Percentiles rank a stretch among this genome's conserved stretches.
Conservation (phyloP, 257 asterid species). For the Solanum ossicruentum region DNA sequence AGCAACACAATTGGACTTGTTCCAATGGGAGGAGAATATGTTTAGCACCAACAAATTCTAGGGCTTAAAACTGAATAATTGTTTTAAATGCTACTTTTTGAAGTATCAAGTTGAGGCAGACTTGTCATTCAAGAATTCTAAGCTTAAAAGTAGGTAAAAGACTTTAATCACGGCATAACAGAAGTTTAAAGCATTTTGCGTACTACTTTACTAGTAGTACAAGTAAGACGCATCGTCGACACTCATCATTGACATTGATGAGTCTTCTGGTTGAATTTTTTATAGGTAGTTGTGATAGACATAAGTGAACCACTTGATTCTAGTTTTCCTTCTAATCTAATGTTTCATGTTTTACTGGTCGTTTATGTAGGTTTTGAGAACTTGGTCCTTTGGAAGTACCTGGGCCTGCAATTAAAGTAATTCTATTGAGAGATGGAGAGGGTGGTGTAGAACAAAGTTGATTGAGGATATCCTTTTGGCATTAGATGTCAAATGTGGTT, state of each 20-base stretch:
- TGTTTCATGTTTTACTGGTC: not conserved
- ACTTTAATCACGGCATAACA: not conserved
- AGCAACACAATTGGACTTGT: not conserved
- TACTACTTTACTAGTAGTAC: not conserved
- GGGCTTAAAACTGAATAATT: not conserved
- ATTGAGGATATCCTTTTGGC: not conserved
- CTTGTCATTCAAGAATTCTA: not conserved
- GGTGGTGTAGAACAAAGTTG: not conserved
- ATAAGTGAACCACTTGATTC: not conserved
- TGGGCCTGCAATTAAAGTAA: not conserved
- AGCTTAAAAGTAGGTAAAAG: not conserved
- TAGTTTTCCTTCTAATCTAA: not conserved
- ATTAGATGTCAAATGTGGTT: not conserved
- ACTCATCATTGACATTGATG: not conserved
- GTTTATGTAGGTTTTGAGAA: not conserved
- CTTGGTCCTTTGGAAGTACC: not conserved
- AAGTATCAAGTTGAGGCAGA: not conserved
- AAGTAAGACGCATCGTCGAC: not conserved
- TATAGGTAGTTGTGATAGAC: not conserved
- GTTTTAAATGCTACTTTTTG: not conserved
- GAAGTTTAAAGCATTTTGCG: not conserved
- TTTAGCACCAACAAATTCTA: not conserved
- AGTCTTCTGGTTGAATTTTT: not conserved
- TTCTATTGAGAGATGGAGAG: not conserved
- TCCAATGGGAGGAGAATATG: not conserved